These are phyloP conservation scores for Tripidium arundinaceum DNA, from an alignment of 202 grass and related monocot genomes.

Conservation along the genomic window DNA sequence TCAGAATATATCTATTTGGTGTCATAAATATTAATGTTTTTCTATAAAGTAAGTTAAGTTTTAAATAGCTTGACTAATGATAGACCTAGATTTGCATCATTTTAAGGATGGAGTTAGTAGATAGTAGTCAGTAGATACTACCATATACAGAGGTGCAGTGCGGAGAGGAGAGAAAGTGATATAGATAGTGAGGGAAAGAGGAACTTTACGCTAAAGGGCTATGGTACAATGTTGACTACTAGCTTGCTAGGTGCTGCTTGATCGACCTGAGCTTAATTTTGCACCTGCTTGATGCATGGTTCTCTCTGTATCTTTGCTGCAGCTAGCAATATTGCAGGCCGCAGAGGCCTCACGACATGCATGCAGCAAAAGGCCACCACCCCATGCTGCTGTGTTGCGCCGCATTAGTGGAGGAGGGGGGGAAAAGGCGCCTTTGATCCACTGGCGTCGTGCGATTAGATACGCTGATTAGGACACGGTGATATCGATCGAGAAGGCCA, in stretches of 20 bases:
- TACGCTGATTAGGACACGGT: conserved; percentile 45
- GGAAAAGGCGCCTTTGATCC: conserved; percentile 33
- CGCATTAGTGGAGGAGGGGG: not conserved
- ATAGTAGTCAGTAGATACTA: no score
- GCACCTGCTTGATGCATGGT: not conserved
- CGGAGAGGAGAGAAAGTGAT: not conserved
- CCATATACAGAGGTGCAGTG: not conserved
- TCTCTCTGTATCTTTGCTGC: not conserved
- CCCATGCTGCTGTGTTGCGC: conserved; percentile 18
- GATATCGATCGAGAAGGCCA: conserved; percentile 24
- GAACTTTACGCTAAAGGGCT: conserved; percentile 10
- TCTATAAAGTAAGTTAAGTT: no score
- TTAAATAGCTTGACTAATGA: no score
- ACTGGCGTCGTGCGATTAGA: conserved; percentile 44
- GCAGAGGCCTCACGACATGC: not conserved
- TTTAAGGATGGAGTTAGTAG: no score
- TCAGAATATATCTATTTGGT: no score
- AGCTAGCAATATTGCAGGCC: not conserved
- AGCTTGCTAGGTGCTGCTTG: not conserved
- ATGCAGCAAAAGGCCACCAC: conserved; percentile 29
- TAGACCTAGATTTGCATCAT: no score
- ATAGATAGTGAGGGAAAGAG: not conserved
- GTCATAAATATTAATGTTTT: no score
- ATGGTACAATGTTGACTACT: conserved; percentile 11
- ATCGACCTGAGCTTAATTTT: no score